A percentile compares a stretch with the other conserved stretches of the same genome.
Evolutionary conservation across 352 stramenopile genomes (phyloP).

Genomic region (Phytophthora sp.): DNA sequence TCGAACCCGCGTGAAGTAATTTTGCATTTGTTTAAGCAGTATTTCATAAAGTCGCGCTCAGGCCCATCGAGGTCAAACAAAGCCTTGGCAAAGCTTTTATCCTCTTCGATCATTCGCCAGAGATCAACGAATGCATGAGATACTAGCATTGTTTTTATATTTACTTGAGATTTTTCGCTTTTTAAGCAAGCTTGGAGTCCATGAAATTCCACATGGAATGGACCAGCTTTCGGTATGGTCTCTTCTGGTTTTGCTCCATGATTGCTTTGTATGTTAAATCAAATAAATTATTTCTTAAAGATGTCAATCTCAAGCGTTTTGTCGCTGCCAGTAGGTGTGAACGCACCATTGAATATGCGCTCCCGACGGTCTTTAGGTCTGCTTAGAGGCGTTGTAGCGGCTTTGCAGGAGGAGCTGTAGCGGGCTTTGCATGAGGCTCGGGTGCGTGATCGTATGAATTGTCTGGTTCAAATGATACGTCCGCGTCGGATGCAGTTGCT

Average conservation of each 20-base stretch:
- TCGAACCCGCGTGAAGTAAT: constrained; percentile 5
- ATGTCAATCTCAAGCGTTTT: constrained; percentile 5
- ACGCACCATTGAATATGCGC: constrained; percentile 4
- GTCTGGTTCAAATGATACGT: background rate
- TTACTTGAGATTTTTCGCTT: background rate
- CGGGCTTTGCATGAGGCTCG: background rate
- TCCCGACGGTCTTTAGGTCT: constrained; percentile 2
- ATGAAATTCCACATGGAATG: background rate
- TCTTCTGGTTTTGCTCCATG: constrained; percentile 5
- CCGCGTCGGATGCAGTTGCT: background rate
- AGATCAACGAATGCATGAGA: constrained; percentile 7
- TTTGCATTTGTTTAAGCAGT: constrained; percentile 3
- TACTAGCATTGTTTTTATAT: constrained; percentile 8
- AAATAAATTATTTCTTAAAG: constrained; percentile 1
- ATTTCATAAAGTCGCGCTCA: constrained; percentile 10
- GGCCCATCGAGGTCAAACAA: constrained; percentile 2
- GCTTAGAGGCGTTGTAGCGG: background rate
- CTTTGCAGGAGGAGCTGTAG: background rate
- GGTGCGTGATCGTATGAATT: background rate
- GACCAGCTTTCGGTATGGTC: constrained; percentile 3
- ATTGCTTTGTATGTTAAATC: constrained; percentile 2
- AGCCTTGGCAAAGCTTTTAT: background rate
- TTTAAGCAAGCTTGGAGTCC: constrained; percentile 1
- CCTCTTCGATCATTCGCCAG: background rate
- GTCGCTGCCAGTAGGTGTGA: background rate